phyloP scores from a whole-genome alignment of 192 early-diverging fungal species.

The Coemansia sp. region DNA sequence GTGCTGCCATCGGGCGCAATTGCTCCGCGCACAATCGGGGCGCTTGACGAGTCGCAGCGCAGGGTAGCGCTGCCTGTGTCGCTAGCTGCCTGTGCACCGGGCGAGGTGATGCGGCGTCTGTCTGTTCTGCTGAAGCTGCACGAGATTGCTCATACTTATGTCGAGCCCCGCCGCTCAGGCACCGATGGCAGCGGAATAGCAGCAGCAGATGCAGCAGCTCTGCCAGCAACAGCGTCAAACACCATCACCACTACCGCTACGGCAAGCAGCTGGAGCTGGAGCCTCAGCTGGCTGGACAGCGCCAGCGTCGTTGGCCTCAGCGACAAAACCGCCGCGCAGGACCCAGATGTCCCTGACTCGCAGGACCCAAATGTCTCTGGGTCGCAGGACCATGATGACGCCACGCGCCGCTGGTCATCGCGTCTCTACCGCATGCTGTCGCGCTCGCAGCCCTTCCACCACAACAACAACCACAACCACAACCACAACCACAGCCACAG shows the following conservation, averaged over 20 bases:
- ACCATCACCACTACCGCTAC: neutral
- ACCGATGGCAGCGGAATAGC: too few species aligned
- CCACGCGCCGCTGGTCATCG: neutral
- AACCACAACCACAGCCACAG: neutral
- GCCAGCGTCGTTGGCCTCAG: neutral
- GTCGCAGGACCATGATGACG: neutral
- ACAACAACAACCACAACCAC: neutral
- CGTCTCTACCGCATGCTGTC: slow-evolving; percentile 2
- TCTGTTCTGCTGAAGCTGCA: slow-evolving; percentile 30
- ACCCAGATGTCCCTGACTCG: neutral
- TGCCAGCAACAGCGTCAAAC: neutral
- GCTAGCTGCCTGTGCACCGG: slow-evolving; percentile 8
- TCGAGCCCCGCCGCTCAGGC: slow-evolving; percentile 18
- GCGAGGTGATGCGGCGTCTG: slow-evolving; percentile 24
- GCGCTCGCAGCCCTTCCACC: neutral
- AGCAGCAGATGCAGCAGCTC: neutral
- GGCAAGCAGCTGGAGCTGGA: slow-evolving; percentile 5
- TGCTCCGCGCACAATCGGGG: slow-evolving; percentile 18
- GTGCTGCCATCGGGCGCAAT: neutral
- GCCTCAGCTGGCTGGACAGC: neutral
- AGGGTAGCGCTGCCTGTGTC: slow-evolving; percentile 33
- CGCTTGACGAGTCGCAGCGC: slow-evolving; percentile 7
- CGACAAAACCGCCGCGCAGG: neutral
- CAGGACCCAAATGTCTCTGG: neutral
- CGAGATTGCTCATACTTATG: slow-evolving; percentile 45